These are phyloP conservation scores for Colletotrichum costaricense DNA, from an alignment of 2,329 filamentous ascomycete species.

Conservation along the genomic window DNA sequence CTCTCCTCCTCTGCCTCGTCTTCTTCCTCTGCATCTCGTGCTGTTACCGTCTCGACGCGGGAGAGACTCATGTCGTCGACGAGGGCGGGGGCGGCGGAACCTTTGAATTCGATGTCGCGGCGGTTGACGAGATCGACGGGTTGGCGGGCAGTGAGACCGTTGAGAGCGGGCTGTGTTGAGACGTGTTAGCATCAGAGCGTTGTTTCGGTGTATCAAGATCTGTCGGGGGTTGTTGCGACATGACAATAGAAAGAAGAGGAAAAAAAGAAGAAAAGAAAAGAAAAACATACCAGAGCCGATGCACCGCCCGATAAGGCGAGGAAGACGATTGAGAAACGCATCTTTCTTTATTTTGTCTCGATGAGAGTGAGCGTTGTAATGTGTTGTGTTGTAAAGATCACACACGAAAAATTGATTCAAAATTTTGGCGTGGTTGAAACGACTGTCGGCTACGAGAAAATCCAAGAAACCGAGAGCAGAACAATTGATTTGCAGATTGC, in stretches of 20 bases:
- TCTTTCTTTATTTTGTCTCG: neutral
- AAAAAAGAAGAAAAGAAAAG: neutral
- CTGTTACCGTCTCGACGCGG: neutral
- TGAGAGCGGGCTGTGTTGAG: constrained; percentile 4
- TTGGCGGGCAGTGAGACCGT: neutral
- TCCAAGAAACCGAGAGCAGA: neutral
- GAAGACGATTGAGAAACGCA: constrained; percentile 24
- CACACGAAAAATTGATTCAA: neutral
- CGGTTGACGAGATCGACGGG: constrained; percentile 3
- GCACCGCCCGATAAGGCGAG: constrained; percentile 28
- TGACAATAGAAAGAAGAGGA: too few relatives aligned
- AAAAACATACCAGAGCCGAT: constrained; percentile 22
- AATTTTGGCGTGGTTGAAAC: constrained; percentile 11
- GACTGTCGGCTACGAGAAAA: constrained; percentile 18
- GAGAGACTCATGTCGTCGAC: constrained; percentile 5
- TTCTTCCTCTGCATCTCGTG: neutral
- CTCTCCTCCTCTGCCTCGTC: too few relatives aligned
- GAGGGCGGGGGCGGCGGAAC: neutral
- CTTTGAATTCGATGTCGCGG: constrained; percentile 12
- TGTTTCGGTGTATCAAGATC: neutral
- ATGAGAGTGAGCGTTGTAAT: neutral
- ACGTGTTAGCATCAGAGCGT: neutral
- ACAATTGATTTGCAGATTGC: neutral
- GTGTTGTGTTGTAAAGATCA: neutral
- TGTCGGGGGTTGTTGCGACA: neutral